Evolutionary conservation across 2,329 filamentous ascomycete genomes (phyloP).

Genomic region (Iodosphaeria phyllophila): DNA sequence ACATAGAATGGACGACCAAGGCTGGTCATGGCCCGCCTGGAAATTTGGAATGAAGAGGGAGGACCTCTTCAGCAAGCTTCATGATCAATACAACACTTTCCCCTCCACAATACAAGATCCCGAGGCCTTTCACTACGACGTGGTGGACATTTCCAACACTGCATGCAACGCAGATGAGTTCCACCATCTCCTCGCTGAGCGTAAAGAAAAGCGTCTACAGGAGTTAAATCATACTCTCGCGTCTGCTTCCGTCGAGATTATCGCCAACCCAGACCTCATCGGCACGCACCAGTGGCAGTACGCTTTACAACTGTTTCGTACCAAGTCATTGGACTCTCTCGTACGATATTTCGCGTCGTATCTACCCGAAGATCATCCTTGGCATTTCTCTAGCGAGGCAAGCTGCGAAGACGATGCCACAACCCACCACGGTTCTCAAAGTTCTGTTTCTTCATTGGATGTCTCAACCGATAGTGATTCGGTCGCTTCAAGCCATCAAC

Average conservation of each 20-base stretch:
- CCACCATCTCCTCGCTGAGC: constrained; percentile 30
- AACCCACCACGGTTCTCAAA: no score
- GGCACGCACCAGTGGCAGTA: constrained; percentile 39
- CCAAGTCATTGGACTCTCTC: constrained; percentile 38
- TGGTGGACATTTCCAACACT: constrained; percentile 34
- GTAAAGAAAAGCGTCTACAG: constrained; percentile 31
- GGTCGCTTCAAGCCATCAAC: constrained; percentile 12
- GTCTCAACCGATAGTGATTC: constrained; percentile 10
- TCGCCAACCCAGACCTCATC: constrained; percentile 38
- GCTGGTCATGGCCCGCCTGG: constrained; percentile 37
- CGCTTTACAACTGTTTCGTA: constrained; percentile 39
- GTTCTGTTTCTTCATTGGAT: no score
- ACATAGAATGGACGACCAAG: constrained; percentile 33
- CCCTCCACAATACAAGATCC: constrained; percentile 36
- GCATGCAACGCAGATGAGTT: constrained; percentile 33
- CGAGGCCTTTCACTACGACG: constrained; percentile 41
- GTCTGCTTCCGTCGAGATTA: constrained; percentile 39
- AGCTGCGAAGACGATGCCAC: constrained; percentile 3
- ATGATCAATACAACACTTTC: constrained; percentile 41
- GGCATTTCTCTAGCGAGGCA: constrained; percentile 10
- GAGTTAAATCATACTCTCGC: constrained; percentile 37
- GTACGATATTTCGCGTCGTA: constrained; percentile 41
- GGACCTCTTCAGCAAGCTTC: constrained; percentile 36
- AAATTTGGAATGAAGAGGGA: constrained; percentile 43
- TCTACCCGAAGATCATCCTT: constrained; percentile 29